Evolutionary conservation across 225 moss, liverwort and hornwort species (phyloP).

Genomic region (Straminergon stramineum): DNA sequence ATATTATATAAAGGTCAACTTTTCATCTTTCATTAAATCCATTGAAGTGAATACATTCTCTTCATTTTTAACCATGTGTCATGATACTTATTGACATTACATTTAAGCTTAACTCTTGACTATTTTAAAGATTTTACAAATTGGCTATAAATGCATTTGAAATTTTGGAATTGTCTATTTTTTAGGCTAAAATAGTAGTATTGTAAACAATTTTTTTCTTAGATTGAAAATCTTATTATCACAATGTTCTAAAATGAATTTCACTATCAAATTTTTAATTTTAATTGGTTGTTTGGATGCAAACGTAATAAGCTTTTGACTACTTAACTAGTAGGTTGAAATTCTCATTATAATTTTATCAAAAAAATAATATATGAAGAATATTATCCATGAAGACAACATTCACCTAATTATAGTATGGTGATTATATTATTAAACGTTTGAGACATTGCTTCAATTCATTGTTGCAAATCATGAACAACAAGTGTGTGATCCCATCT

Average conservation of each 20-base stretch:
- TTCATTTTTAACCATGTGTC: not conserved
- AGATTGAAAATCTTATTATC: not conserved
- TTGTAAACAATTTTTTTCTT: not conserved
- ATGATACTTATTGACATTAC: not conserved
- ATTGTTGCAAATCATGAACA: not conserved
- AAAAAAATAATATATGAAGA: not conserved
- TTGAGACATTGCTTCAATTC: not conserved
- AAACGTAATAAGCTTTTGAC: not conserved
- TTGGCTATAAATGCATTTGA: not conserved
- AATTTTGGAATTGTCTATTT: not conserved
- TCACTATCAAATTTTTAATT: not conserved
- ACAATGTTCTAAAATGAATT: not conserved
- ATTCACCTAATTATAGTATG: not conserved
- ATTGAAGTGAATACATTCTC: not conserved
- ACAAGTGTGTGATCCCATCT: not conserved
- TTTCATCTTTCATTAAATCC: not conserved
- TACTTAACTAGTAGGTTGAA: not conserved
- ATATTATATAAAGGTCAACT: not conserved
- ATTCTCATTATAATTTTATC: not conserved
- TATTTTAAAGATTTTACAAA: not conserved
- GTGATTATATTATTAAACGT: too few species aligned
- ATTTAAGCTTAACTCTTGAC: not conserved
- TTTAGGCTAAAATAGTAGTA: not conserved
- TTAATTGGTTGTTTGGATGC: not conserved
- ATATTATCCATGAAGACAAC: not conserved